Evolutionary conservation across 805 yeast species (phyloP).

Genomic region (Diddensiella transvaalensis): DNA sequence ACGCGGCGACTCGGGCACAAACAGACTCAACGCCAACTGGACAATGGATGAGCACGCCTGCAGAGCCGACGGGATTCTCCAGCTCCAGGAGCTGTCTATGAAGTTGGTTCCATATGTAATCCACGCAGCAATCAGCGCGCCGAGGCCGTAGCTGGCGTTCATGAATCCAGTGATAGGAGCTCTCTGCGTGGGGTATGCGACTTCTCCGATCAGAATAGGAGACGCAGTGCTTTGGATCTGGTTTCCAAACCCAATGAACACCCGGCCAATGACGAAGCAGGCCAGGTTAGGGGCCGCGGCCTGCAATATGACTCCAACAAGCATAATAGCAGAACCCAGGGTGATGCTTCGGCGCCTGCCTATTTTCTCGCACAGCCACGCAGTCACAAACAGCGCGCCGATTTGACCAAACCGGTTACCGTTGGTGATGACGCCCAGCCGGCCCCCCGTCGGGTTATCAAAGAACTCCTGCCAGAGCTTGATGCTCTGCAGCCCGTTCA

Average conservation of each 20-base stretch:
- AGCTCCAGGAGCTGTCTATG: slow-evolving; percentile 1
- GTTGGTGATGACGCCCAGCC: slow-evolving; percentile 1
- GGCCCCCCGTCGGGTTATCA: background rate
- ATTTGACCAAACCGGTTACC: slow-evolving; percentile 4
- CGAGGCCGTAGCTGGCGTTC: slow-evolving; percentile 29
- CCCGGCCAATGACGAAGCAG: slow-evolving; percentile 20
- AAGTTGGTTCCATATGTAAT: slow-evolving; percentile 6
- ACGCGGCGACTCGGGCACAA: slow-evolving; percentile 24
- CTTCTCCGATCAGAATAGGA: slow-evolving; percentile 20
- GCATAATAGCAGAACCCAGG: slow-evolving; percentile 11
- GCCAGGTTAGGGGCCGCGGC: slow-evolving; percentile 11
- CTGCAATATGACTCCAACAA: slow-evolving; percentile 12
- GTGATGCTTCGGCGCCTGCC: slow-evolving; percentile 19
- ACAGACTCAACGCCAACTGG: slow-evolving; percentile 38
- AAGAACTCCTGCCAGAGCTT: slow-evolving; percentile 10
- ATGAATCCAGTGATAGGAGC: slow-evolving; percentile 13
- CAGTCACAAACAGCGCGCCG: background rate
- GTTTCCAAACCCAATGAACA: slow-evolving; percentile 22
- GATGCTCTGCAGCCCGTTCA: slow-evolving; percentile 28
- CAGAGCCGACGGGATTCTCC: slow-evolving; percentile 40
- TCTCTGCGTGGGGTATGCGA: slow-evolving; percentile 22
- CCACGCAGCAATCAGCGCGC: slow-evolving; percentile 26
- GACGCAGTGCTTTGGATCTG: slow-evolving; percentile 15
- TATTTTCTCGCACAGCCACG: slow-evolving; percentile 47
- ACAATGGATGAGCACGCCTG: slow-evolving; percentile 20